phyloP scores from a whole-genome alignment of 805 yeast species.

The Barnettozyma populi region DNA sequence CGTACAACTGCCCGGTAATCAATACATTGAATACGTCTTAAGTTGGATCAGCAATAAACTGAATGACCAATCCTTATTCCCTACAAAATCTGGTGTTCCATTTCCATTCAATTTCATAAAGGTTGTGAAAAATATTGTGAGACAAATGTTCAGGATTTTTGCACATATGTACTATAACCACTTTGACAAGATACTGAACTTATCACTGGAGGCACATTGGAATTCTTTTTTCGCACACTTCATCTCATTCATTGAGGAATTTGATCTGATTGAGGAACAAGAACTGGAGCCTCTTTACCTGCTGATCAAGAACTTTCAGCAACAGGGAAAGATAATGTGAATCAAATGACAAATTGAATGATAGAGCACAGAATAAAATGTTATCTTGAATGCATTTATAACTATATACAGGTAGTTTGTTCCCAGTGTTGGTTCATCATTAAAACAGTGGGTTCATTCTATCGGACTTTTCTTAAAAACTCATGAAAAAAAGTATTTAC shows the following conservation, averaged over 20 bases:
- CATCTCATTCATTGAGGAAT: constrained; percentile 80
- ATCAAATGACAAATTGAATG: not conserved
- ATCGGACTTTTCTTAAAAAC: not conserved
- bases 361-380: not conserved
- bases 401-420: not conserved
- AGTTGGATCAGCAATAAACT: constrained; percentile 86
- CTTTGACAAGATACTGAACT: constrained; percentile 87
- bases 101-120: constrained; percentile 82
- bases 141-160: constrained; percentile 92
- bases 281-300: constrained; percentile 78
- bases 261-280: constrained; percentile 67
- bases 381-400: not conserved
- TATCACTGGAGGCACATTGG: constrained; percentile 95
- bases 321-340: constrained; percentile 71
- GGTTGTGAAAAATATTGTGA: constrained; percentile 79
- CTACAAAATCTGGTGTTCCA: constrained; percentile 82
- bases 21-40: constrained; percentile 86
- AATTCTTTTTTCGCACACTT: constrained; percentile 95
- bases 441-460: not conserved
- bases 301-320: constrained; percentile 73
- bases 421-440: constrained; percentile 2
- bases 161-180: constrained; percentile 95
- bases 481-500: constrained; percentile 70
- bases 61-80: constrained; percentile 85
- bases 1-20: constrained; percentile 83